phyloP scores from a whole-genome alignment of 208 protist species.

The Wallacemonas rigidus region DNA sequence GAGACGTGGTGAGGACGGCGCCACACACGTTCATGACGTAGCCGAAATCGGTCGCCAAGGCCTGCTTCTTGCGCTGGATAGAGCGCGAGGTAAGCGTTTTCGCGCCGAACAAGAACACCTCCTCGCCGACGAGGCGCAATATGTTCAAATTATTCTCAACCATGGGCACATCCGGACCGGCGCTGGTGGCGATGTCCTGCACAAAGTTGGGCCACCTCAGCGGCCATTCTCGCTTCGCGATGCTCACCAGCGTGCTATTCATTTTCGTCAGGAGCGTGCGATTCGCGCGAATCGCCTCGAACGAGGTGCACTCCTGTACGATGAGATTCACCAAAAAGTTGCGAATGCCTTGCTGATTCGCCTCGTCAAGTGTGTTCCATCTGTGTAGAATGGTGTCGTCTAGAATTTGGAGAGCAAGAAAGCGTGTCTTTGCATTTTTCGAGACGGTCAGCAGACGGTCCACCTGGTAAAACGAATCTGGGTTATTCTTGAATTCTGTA shows the following conservation, averaged over 20 bases:
- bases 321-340: slow-evolving; percentile 96
- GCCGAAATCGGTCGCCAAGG: slow-evolving; percentile 94
- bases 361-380: slow-evolving; percentile 95
- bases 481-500: slow-evolving; percentile 88
- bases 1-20: slow-evolving; percentile 50
- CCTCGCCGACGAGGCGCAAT: slow-evolving; percentile 95
- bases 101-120: slow-evolving; percentile 98
- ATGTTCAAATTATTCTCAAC: slow-evolving; percentile 99
- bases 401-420: slow-evolving; percentile 93
- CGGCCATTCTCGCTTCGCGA: slow-evolving; percentile 99
- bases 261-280: slow-evolving; percentile 89
- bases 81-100: slow-evolving; percentile 97
- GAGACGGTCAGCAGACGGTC: slow-evolving; percentile 91
- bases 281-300: slow-evolving; percentile 50
- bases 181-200: slow-evolving; percentile 95
- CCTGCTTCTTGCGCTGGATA: slow-evolving; percentile 95
- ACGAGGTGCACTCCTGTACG: slow-evolving; percentile 81
- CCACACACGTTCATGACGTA: slow-evolving; percentile 95
- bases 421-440: slow-evolving; percentile 72
- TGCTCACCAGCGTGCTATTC: slow-evolving; percentile 91
- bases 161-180: slow-evolving; percentile 89
- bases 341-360: slow-evolving; percentile 93
- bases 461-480: slow-evolving; percentile 92
- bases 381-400: slow-evolving; percentile 92
- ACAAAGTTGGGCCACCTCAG: slow-evolving; percentile 98